These are phyloP conservation scores for Tetrapisispora namnaoensis DNA, from an alignment of 805 yeast species.

Conservation along the genomic window DNA sequence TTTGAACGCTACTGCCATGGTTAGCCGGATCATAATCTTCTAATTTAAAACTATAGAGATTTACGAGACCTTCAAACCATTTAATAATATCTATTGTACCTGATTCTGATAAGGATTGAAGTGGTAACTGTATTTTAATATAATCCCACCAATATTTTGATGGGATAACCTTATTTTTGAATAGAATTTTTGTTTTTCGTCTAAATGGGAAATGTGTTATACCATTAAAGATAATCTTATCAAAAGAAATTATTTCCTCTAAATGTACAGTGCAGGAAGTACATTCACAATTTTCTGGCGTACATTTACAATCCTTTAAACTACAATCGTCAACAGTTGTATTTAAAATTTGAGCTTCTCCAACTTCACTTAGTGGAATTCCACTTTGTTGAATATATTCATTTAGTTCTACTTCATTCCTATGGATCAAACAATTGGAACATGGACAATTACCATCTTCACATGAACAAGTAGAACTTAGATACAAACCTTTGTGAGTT, in stretches of 20 bases:
- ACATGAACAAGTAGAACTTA: slow-evolving; percentile 29
- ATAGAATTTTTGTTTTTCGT: slow-evolving; percentile 21
- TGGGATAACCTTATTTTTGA: slow-evolving; percentile 22
- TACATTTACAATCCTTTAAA: slow-evolving; percentile 13
- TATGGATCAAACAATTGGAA: slow-evolving; percentile 27
- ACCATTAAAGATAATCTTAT: slow-evolving; percentile 20
- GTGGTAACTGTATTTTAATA: slow-evolving; percentile 19
- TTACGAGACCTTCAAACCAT: slow-evolving; percentile 23
- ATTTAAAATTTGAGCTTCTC: slow-evolving; percentile 16
- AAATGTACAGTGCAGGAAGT: slow-evolving; percentile 20
- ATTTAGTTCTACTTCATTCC: slow-evolving; percentile 27
- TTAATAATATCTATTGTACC: slow-evolving; percentile 16
- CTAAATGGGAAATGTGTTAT: slow-evolving; percentile 17
- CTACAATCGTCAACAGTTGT: slow-evolving; percentile 6
- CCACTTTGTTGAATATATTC: slow-evolving; percentile 24
- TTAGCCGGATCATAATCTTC: background rate
- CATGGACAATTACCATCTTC: slow-evolving; percentile 25
- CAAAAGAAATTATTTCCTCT: slow-evolving; percentile 20
- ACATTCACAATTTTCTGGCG: slow-evolving; percentile 18
- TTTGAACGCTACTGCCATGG: background rate
- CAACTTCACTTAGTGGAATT: slow-evolving; percentile 22
- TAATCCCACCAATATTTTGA: slow-evolving; percentile 30
- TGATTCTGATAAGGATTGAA: slow-evolving; percentile 13
- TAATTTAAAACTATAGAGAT: slow-evolving; percentile 7
- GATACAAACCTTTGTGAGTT: slow-evolving; percentile 25